These are phyloP conservation scores for Pharus latifolius DNA, from an alignment of 176 grass and related monocot genomes.

Conservation along the genomic window DNA sequence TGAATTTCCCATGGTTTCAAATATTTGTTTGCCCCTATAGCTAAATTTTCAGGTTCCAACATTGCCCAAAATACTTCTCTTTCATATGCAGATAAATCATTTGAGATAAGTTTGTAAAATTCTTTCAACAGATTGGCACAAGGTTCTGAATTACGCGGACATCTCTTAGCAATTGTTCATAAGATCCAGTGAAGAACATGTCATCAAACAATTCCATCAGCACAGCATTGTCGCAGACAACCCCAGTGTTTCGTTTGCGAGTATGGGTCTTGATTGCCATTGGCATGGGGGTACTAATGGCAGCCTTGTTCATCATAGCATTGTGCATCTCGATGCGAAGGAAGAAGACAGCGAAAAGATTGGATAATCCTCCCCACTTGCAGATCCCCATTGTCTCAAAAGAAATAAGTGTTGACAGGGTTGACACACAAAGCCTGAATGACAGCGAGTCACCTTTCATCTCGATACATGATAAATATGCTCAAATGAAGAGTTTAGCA, in stretches of 20 bases:
- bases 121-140: slow-evolving; percentile 8
- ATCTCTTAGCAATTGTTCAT: neutral
- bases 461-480: slow-evolving; percentile 48
- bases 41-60: slow-evolving; percentile 1
- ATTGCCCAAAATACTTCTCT: slow-evolving; percentile 19
- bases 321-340: slow-evolving; percentile 51
- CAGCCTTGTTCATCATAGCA: slow-evolving; percentile 40
- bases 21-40: too few species aligned
- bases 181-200: slow-evolving; percentile 32
- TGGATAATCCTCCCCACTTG: slow-evolving; percentile 11
- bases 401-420: slow-evolving; percentile 72
- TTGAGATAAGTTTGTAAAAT: slow-evolving; percentile 35
- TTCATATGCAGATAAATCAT: slow-evolving; percentile 37
- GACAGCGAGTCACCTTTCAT: slow-evolving; percentile 23
- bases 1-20: too few species aligned
- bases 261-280: slow-evolving; percentile 89
- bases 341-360: slow-evolving; percentile 35
- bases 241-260: slow-evolving; percentile 56
- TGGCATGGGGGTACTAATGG: slow-evolving; percentile 53
- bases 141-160: neutral
- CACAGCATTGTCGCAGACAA: slow-evolving; percentile 51
- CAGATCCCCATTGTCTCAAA: slow-evolving; percentile 85
- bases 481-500: slow-evolving; percentile 25
- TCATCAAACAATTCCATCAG: slow-evolving; percentile 48
- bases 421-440: slow-evolving; percentile 34